Base-by-base conservation (phyloP, 2,329 filamentous ascomycete species). In the Coniochaeta sp. region DNA sequence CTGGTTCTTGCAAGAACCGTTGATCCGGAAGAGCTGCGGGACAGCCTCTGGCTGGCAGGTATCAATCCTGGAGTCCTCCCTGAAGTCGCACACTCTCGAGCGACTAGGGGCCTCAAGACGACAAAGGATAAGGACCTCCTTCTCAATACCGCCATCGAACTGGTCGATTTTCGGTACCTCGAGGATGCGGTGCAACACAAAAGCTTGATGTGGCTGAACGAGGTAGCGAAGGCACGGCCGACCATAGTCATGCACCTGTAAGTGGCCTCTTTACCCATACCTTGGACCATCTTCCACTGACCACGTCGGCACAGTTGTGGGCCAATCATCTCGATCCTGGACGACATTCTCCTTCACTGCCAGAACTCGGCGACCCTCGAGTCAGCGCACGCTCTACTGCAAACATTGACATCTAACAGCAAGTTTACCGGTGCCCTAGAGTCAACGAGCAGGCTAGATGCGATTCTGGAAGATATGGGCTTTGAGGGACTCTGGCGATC, bases 131-230 rank as follows among this genome's bases (percentile, higher is more conserved):
- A 80, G 56, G 81, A 86, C 53, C 62, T 87, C 12, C 65, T 87
- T 14, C 71, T 87, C 6, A 82, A 80, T 55, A 79, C 80, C 3
- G 81, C 80, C 1, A 82, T 87, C 51, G 77, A 80, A 60, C 70
- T 87, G 38, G 77, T 87, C 9, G 84, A 87, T 61, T 87, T 87
- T 59, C 77, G 79, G 52, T 79, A 78, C 52, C 68, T 86, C 7
- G 83, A 87, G 52, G 82, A 86, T 52, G 70, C 71, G 1, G 73
- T 83, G 16, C 83, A 87, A 61, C 76, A 77, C 40, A 73, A 81
- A 13, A 79, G 73, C 14, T 67, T 87, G 3, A 62, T 70, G 14
- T 85, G 83, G 80, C 71, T 87, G 31, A 80, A 78, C 49, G 71
- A 77, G 48, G 65, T 87, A 26, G 81, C 82, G 3, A 59, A 63